Evolutionary conservation across 306 rosid species (phyloP), one percentile per base, ranked within the genome.

Genomic region (Vigna hirtella): DNA sequence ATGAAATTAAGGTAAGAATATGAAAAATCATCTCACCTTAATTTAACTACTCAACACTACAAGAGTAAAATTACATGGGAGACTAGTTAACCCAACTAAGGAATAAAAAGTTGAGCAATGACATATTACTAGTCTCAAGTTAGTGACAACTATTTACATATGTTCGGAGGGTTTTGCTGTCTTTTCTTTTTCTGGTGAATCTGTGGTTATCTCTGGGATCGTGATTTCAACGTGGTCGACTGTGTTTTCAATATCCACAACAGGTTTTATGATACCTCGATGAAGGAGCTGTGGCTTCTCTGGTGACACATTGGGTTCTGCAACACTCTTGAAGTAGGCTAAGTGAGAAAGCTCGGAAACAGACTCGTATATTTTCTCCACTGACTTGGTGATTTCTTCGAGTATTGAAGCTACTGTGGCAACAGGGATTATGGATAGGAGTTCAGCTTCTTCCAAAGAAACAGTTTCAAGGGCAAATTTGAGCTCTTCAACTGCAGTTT

Each of bases 201-300:
- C 77, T 24, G 34, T 50, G 16, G 57, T 43, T 17, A 20, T 73
- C 24, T 72, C 93, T n/a, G 32, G 74, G 34, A 92, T 79, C 10
- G 55, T 87, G 49, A 92, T 88, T 78, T 69, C 80, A 72, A 89
- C 86, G 56, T 86, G 93, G 24, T 72, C 77, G 1, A 66, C 12
- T 5, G 1, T 1, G 59, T 24, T 57, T 1, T 79, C 83, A 77
- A 32, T 57, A 9, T 87, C 97, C 55, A 74, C 71, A 34, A 83
- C 77, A 32, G 98, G 98, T 12, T 88, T 89, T 48, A 92, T 75
- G 56, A 56, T 86, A 74, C 98, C 96, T 64, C 87, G 83, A 57
- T 92, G 98, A 82, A 95, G 92, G 34, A 89, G 34, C 0, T 64
- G 86, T 64, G 93, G 85, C 56, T 92, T 90, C 74, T 89, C 93